Evolutionary conservation across 805 yeast species (phyloP).

Genomic region (Myxozyma nipponensis): DNA sequence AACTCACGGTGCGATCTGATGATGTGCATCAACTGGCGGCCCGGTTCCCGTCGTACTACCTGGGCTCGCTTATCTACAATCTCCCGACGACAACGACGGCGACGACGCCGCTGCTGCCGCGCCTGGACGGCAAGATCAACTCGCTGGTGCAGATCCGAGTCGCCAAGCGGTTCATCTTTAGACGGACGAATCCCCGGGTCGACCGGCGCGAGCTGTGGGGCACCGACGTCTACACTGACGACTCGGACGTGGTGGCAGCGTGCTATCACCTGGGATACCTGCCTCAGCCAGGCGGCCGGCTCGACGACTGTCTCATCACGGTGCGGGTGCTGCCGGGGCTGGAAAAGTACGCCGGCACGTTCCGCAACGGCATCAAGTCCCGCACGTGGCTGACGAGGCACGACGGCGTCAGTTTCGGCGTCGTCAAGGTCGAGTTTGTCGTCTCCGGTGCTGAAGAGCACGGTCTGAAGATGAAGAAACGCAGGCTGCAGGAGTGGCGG

Average conservation of each 20-base stretch:
- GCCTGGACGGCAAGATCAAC: conserved; percentile 35
- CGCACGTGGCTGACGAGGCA: conserved; percentile 71
- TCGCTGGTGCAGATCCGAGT: conserved; percentile 53
- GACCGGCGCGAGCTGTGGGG: conserved; percentile 75
- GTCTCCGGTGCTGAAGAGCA: conserved; percentile 35
- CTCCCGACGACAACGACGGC: conserved; percentile 27
- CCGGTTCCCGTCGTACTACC: conserved; percentile 44
- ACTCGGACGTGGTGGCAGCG: conserved; percentile 74
- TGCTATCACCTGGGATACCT: conserved; percentile 72
- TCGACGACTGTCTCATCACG: conserved; percentile 56
- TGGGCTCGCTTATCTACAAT: conserved; percentile 58
- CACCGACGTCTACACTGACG: conserved; percentile 88
- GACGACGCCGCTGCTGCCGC: conserved; percentile 18
- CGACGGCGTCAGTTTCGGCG: conserved; percentile 71
- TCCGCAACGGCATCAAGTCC: conserved; percentile 65
- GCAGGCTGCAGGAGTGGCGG: conserved; percentile 37
- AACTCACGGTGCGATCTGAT: conserved; percentile 38
- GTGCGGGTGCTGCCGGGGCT: conserved; percentile 66
- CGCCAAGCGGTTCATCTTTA: conserved; percentile 44
- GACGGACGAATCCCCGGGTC: conserved; percentile 41
- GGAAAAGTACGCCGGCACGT: conserved; percentile 59
- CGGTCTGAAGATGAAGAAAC: conserved; percentile 33
- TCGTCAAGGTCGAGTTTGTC: conserved; percentile 48
- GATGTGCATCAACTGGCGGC: conserved; percentile 43
- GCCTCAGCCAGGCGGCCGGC: conserved; percentile 41